Conservation (phyloP, 148 eudicot genomes). For the Limonium bicolor region DNA sequence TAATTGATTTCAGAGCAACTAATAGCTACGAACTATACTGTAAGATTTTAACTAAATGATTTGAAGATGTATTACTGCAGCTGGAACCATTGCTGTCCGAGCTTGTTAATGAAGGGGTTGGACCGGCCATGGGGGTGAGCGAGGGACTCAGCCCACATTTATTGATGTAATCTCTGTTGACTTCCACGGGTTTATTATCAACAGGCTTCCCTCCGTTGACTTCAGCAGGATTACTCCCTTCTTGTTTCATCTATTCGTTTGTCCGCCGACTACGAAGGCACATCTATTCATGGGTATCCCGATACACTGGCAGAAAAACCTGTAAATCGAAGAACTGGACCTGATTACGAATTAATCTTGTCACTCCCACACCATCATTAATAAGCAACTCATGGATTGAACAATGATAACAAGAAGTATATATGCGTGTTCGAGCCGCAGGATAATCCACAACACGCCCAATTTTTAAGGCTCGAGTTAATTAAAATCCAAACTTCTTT, state of each 20-base stretch:
- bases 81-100: constrained; percentile 40
- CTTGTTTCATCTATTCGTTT: constrained; percentile 25
- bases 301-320: no score
- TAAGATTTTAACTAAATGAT: not conserved
- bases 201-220: constrained; percentile 9
- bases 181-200: constrained; percentile 9
- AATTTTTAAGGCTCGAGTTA: no score
- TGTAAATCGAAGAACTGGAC: no score
- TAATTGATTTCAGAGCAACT: not conserved
- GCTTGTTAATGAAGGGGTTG: constrained; percentile 31
- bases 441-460: no score
- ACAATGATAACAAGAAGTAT: no score
- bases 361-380: no score
- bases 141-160: constrained; percentile 18
- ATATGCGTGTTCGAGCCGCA: no score
- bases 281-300: constrained; percentile 22
- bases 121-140: constrained; percentile 13
- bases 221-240: constrained; percentile 12
- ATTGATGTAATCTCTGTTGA: constrained; percentile 14
- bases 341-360: no score
- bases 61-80: constrained; percentile 30
- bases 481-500: no score
- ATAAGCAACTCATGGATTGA: no score
- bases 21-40: not conserved
- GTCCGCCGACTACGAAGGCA: constrained; percentile 20